Conservation (phyloP, 2,329 filamentous ascomycete genomes). For the Verticillium nonalfalfae region DNA sequence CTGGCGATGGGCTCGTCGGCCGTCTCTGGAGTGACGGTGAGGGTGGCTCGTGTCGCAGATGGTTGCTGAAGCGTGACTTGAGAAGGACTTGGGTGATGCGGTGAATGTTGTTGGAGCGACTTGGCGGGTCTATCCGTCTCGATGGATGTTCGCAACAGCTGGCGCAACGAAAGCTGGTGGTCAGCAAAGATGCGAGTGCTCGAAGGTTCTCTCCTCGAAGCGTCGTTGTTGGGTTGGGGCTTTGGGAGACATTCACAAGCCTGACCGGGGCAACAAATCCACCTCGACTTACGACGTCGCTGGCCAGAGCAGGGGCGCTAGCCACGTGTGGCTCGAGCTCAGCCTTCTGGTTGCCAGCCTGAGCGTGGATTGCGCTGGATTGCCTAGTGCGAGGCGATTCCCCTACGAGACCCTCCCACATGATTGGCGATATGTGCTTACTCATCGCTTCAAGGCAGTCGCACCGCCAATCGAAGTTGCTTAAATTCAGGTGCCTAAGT, state of each 20-base stretch:
- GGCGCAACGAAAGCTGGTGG: not conserved
- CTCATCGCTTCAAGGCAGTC: not conserved
- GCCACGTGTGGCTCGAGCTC: not conserved
- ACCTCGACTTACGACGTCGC: not conserved
- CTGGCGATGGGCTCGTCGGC: not conserved
- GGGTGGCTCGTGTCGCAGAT: conserved; percentile 3
- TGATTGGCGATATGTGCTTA: not conserved
- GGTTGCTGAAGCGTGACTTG: not conserved
- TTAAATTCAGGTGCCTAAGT: not conserved
- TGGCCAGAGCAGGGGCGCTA: not conserved
- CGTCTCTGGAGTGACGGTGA: conserved; percentile 5
- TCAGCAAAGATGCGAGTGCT: not conserved
- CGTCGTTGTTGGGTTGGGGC: not conserved
- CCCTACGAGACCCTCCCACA: not conserved
- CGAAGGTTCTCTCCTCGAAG: not conserved
- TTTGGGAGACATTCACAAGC: not conserved
- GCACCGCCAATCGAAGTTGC: not conserved
- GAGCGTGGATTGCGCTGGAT: not conserved
- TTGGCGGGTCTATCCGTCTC: not conserved
- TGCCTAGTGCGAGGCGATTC: not conserved
- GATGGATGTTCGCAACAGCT: conserved; percentile 3
- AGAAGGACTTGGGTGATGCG: conserved; percentile 2
- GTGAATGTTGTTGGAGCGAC: conserved; percentile 2
- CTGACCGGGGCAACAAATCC: not conserved
- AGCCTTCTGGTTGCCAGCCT: not conserved